phyloP scores from a whole-genome alignment of 352 stramenopile species.

The Phytophthora tentaculata region DNA sequence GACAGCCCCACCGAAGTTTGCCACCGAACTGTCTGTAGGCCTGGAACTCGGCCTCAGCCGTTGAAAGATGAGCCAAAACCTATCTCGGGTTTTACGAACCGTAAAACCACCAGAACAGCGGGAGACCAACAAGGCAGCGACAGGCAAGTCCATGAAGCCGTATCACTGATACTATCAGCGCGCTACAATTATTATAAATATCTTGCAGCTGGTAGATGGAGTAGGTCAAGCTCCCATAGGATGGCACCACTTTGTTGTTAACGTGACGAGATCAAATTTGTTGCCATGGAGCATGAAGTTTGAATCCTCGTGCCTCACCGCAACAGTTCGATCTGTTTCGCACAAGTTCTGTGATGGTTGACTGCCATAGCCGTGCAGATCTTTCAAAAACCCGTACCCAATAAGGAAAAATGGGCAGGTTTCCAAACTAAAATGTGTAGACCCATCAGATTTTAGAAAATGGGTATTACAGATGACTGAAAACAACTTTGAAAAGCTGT shows the following conservation, averaged over 20 bases:
- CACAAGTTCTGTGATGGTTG: conserved; percentile 2
- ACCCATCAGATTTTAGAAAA: not conserved
- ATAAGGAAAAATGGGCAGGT: no score
- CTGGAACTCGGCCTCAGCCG: not conserved
- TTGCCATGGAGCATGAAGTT: conserved; percentile 29
- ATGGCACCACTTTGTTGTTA: conserved; percentile 4
- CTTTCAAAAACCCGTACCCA: no score
- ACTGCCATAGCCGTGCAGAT: not conserved
- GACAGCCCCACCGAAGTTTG: conserved; percentile 23
- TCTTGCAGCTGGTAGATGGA: conserved; percentile 26
- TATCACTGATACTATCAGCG: not conserved
- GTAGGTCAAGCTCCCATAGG: not conserved
- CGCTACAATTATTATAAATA: conserved; percentile 6
- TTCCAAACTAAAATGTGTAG: no score
- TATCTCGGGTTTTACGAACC: not conserved
- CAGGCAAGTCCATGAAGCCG: conserved; percentile 9
- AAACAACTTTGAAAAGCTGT: no score
- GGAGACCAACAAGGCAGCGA: conserved; percentile 29
- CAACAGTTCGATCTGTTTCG: conserved; percentile 23
- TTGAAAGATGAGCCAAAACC: no score
- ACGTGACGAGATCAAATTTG: conserved; percentile 7
- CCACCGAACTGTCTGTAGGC: conserved; percentile 4
- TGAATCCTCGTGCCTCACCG: conserved; percentile 12
- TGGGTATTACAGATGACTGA: not conserved
- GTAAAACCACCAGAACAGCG: conserved; percentile 11